Percentiles rank a stretch among this genome's conserved stretches.
Evolutionary conservation across 208 protist genomes (phyloP).

Genomic region (Trypanosoma lewisi): DNA sequence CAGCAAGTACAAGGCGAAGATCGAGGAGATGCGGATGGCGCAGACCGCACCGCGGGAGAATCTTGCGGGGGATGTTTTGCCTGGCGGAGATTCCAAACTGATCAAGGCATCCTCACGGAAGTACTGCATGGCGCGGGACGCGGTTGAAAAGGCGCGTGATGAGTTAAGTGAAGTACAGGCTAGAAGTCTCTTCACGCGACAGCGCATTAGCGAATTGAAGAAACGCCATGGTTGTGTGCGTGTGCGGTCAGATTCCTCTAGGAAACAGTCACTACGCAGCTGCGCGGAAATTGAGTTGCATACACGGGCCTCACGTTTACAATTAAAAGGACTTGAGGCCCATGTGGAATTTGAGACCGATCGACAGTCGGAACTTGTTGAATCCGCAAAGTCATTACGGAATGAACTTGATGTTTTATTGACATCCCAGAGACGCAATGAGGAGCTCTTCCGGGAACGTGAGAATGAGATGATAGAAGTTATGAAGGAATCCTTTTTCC

Average conservation of each 20-base stretch:
- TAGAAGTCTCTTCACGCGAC: constrained; percentile 28
- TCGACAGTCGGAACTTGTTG: constrained; percentile 76
- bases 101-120: constrained; percentile 47
- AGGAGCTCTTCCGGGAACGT: constrained; percentile 78
- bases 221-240: constrained; percentile 2
- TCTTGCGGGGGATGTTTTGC: not conserved
- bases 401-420: constrained; percentile 88
- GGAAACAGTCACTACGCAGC: constrained; percentile 10
- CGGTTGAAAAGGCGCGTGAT: constrained; percentile 36
- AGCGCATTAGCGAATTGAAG: constrained; percentile 34
- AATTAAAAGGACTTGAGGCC: constrained; percentile 86
- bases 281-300: constrained; percentile 15
- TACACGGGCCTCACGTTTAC: constrained; percentile 39
- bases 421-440: constrained; percentile 82
- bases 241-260: not conserved
- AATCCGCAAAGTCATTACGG: constrained; percentile 75
- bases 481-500: constrained; percentile 88
- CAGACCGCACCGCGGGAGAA: constrained; percentile 39
- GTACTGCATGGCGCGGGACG: constrained; percentile 42
- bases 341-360: constrained; percentile 82
- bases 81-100: constrained; percentile 35
- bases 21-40: constrained; percentile 72
- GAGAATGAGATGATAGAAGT: constrained; percentile 87
- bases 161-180: constrained; percentile 51
- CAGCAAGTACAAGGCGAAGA: constrained; percentile 30